Conservation (phyloP, 2,329 filamentous ascomycete species). For the Xylariaceae sp. region DNA sequence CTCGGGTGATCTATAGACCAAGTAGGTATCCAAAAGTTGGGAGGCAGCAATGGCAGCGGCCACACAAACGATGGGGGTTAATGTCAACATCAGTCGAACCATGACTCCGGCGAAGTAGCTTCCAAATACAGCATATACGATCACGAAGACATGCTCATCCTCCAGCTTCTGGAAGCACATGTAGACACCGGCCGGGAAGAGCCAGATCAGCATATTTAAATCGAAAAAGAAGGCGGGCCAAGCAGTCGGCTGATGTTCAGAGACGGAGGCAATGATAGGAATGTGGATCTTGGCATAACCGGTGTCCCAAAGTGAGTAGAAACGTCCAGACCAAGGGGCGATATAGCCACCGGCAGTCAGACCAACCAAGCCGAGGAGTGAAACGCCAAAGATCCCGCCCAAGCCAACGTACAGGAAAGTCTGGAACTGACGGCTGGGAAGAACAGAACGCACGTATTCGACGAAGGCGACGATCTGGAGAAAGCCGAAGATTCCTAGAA, state of each 20-base stretch:
- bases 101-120: conserved; percentile 99
- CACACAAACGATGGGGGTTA: conserved; percentile 95
- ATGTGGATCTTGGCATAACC: conserved; percentile 99
- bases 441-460: conserved; percentile 81
- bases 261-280: conserved; percentile 98
- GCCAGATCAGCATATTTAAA: conserved; percentile 96
- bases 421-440: conserved; percentile 91
- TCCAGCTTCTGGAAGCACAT: conserved; percentile 91
- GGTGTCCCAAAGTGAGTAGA: conserved; percentile 99
- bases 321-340: conserved; percentile 95
- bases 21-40: conserved; percentile 81
- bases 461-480: conserved; percentile 91
- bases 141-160: conserved; percentile 96
- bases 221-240: conserved; percentile 99
- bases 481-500: conserved; percentile 83
- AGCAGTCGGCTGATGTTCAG: conserved; percentile 96
- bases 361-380: conserved; percentile 72
- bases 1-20: conserved; percentile 61
- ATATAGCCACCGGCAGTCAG: conserved; percentile 87
- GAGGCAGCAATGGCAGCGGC: conserved; percentile 86
- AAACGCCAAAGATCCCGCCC: conserved; percentile 67
- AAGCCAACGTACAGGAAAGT: conserved; percentile 77
- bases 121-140: conserved; percentile 93
- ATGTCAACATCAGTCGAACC: conserved; percentile 96
- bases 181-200: conserved; percentile 97